Percentiles rank a stretch among this genome's conserved stretches.
Evolutionary conservation across 2,329 filamentous ascomycete genomes (phyloP).

Genomic region (Nemania diffusa): DNA sequence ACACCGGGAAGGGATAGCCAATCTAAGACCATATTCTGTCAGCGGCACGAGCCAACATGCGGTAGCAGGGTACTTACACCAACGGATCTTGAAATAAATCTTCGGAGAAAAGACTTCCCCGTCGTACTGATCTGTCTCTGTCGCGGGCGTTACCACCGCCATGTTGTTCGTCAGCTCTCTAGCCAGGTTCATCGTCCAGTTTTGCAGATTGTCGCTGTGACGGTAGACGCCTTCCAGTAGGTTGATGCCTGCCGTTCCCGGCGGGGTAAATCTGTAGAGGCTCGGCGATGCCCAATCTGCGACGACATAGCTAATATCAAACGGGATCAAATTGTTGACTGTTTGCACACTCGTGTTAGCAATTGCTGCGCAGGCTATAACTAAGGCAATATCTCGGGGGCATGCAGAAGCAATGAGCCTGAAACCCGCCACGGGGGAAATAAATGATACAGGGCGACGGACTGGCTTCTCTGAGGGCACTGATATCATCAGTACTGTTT

Average conservation of each 20-base stretch:
- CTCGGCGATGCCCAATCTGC: neutral
- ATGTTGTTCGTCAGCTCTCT: conserved; percentile 7
- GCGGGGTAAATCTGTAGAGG: neutral
- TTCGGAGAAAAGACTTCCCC: neutral
- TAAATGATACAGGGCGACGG: neutral
- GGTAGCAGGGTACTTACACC: neutral
- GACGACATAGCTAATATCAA: neutral
- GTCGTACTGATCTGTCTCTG: neutral
- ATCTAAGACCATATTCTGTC: conserved; percentile 1
- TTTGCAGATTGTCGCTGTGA: neutral
- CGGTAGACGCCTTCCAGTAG: neutral
- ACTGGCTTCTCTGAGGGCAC: neutral
- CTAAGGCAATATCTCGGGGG: too few relatives aligned
- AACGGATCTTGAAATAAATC: conserved; percentile 9
- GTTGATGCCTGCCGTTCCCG: neutral
- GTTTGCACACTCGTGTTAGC: neutral
- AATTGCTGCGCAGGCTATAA: neutral
- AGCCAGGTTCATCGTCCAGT: neutral
- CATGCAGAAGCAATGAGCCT: too few relatives aligned
- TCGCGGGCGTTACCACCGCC: neutral
- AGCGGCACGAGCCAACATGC: neutral
- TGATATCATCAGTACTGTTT: neutral
- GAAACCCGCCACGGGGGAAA: neutral
- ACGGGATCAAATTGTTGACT: neutral
- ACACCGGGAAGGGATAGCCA: neutral